These are phyloP conservation scores for Acacia pycnantha DNA, from an alignment of 331 rosid genomes.

Conservation along the genomic window DNA sequence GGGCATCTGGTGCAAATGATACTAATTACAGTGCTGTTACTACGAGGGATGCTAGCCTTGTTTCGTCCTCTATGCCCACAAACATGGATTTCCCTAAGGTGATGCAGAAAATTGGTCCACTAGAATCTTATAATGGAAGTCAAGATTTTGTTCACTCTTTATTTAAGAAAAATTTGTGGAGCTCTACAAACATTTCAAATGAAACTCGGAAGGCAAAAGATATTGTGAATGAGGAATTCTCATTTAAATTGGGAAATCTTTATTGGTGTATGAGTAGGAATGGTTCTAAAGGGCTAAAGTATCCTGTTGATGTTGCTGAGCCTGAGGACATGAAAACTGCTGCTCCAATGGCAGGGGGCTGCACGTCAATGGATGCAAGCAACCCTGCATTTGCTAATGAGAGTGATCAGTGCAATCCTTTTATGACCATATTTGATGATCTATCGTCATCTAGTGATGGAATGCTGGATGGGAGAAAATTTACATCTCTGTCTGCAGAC, in stretches of 20 bases:
- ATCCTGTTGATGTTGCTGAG: conserved; percentile 29
- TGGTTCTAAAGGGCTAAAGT: conserved; percentile 29
- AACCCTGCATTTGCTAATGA: conserved; percentile 31
- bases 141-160: conserved; percentile 41
- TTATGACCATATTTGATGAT: conserved; percentile 21
- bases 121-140: conserved; percentile 38
- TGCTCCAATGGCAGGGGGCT: conserved; percentile 25
- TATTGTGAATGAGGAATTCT: conserved; percentile 40
- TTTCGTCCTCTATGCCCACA: conserved; percentile 38
- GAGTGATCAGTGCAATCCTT: conserved; percentile 28
- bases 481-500: conserved; percentile 51
- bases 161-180: conserved; percentile 42
- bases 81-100: conserved; percentile 43
- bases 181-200: conserved; percentile 26
- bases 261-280: conserved; percentile 48
- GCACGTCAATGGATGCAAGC: conserved; percentile 33
- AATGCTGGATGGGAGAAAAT: conserved; percentile 31
- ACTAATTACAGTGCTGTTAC: conserved; percentile 33
- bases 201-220: conserved; percentile 43
- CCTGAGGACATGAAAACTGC: conserved; percentile 35
- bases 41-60: conserved; percentile 7
- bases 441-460: conserved; percentile 27
- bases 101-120: conserved; percentile 47
- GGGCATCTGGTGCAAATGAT: conserved; percentile 34
- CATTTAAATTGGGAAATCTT: conserved; percentile 39